These are phyloP conservation scores for Aegle marmelos DNA, from an alignment of 345 rosid species.

Conservation along the genomic window DNA sequence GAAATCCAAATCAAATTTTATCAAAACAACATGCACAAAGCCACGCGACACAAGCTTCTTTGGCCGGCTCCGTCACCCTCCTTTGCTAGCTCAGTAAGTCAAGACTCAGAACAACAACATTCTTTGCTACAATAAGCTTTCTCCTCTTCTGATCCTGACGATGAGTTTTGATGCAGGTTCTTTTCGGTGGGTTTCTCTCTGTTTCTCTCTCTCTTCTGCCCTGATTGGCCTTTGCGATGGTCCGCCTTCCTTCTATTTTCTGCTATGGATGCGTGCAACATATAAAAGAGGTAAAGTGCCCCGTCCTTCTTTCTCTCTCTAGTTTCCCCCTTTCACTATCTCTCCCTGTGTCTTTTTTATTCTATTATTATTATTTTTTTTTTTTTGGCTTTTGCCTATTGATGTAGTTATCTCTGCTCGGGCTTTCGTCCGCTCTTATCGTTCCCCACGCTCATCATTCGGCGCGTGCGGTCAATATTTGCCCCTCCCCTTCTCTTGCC, in stretches of 20 bases:
- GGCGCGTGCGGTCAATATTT: no score
- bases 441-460: not conserved
- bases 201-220: not conserved
- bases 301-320: not conserved
- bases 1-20: slow-evolving; percentile 12
- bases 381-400: slow-evolving; percentile 28
- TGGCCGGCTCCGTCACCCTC: not conserved
- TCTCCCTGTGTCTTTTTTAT: slow-evolving; percentile 18
- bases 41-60: not conserved
- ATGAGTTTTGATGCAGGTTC: not conserved
- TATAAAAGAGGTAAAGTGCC: slow-evolving; percentile 51
- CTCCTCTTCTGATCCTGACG: slow-evolving; percentile 14
- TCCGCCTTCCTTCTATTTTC: not conserved
- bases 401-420: slow-evolving; percentile 23
- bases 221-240: slow-evolving; percentile 9
- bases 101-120: not conserved
- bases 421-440: slow-evolving; percentile 16
- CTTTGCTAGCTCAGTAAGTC: not conserved
- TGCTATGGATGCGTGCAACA: slow-evolving; percentile 57
- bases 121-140: slow-evolving; percentile 23
- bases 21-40: not conserved
- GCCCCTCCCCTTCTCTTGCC: no score
- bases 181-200: no score
- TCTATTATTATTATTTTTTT: slow-evolving; percentile 1
- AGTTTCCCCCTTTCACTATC: not conserved